Evolutionary conservation across 2,329 filamentous ascomycete species (phyloP).

Genomic region (Pseudopithomyces maydicus): DNA sequence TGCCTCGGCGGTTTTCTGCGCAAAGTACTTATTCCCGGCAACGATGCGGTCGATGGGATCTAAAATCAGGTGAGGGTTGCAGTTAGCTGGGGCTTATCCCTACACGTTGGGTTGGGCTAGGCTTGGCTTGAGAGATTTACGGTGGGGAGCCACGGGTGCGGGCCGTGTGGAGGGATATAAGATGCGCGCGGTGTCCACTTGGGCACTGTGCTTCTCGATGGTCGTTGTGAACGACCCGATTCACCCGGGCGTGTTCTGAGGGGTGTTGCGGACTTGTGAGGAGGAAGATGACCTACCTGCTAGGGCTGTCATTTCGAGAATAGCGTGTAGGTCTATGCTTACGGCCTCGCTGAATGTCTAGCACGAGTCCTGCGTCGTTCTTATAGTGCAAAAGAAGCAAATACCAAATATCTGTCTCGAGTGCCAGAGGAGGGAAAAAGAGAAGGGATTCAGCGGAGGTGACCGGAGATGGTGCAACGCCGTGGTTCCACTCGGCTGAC

Average conservation of each 20-base stretch:
- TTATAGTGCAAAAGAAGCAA: neutral
- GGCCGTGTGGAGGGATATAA: constrained; percentile 14
- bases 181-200: constrained; percentile 6
- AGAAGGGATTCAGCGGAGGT: too few relatives aligned
- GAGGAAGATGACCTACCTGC: constrained; percentile 2
- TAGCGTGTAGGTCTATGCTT: constrained; percentile 7
- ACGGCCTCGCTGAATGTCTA: neutral
- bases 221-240: constrained; percentile 9
- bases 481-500: too few relatives aligned
- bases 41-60: constrained; percentile 68
- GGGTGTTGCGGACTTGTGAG: neutral
- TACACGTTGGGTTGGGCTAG: neutral
- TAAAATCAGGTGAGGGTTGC: constrained; percentile 36
- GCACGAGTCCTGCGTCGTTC: neutral
- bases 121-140: constrained; percentile 12
- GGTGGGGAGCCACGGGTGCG: neutral
- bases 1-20: constrained; percentile 65
- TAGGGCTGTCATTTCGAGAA: constrained; percentile 9
- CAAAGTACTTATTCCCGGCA: constrained; percentile 73
- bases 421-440: too few relatives aligned
- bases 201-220: constrained; percentile 4
- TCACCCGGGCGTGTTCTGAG: neutral
- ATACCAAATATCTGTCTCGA: too few relatives aligned
- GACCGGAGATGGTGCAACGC: too few relatives aligned
- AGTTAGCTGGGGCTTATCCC: constrained; percentile 22